Evolutionary conservation across 345 rosid species (phyloP).

Genomic region (Eucalyptus pauciflora): DNA sequence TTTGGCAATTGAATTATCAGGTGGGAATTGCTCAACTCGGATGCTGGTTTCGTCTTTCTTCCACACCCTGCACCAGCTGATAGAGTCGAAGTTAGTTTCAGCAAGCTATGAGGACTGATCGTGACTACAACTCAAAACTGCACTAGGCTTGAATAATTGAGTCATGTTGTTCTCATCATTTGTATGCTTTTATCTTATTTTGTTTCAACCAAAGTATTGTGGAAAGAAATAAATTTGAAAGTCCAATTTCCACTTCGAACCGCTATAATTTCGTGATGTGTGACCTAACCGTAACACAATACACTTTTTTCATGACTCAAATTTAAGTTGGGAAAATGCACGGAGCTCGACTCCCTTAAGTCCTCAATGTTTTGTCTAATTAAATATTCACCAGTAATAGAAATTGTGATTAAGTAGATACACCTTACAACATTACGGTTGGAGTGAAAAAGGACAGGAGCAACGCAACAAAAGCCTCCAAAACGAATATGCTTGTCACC

Average conservation of each 20-base stretch:
- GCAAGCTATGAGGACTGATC: neutral
- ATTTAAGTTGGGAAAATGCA: neutral
- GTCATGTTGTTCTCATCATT: neutral
- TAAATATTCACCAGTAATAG: neutral
- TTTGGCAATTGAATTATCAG: no score
- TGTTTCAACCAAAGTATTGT: neutral
- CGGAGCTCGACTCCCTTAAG: neutral
- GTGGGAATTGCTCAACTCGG: no score
- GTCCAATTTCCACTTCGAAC: neutral
- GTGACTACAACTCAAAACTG: neutral
- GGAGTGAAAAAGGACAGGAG: neutral
- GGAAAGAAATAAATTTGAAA: neutral
- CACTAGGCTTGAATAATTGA: neutral
- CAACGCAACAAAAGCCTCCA: neutral
- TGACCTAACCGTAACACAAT: neutral
- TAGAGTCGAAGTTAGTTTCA: slow-evolving; percentile 14
- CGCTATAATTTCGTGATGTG: neutral
- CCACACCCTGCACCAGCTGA: slow-evolving; percentile 19
- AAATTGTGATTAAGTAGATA: neutral
- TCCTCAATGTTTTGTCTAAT: neutral
- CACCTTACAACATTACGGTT: neutral
- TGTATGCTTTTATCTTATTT: neutral
- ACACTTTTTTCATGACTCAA: neutral
- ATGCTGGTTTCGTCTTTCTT: neutral
- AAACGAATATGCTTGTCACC: neutral